phyloP scores from a whole-genome alignment of 148 eudicot species.

The Fagopyrum homotropicum region DNA sequence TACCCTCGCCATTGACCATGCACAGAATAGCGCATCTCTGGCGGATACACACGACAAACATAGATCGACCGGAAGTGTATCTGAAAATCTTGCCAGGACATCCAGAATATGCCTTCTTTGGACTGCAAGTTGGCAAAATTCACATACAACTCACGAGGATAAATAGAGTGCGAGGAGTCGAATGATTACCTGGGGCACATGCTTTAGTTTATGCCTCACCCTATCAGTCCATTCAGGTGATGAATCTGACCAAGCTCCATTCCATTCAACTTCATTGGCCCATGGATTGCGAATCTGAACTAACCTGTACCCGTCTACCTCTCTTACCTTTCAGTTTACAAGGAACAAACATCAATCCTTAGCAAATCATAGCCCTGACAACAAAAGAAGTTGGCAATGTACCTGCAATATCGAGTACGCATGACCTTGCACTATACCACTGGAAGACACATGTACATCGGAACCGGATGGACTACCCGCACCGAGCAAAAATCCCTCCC shows the following conservation, averaged over 20 bases:
- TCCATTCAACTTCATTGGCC: conserved; percentile 99
- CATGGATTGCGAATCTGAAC: conserved; percentile 99
- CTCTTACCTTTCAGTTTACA: conserved; percentile 59
- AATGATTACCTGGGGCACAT: conserved; percentile 69
- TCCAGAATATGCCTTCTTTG: conserved; percentile 98
- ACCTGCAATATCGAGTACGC: conserved; percentile 99
- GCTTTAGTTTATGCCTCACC: conserved; percentile 96
- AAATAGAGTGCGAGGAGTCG: background rate
- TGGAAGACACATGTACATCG: conserved; percentile 92
- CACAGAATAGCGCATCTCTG: conserved; percentile 89
- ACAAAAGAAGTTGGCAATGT: background rate
- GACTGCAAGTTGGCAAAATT: conserved; percentile 39
- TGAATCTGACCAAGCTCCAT: conserved; percentile 98
- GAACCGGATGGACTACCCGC: conserved; percentile 99
- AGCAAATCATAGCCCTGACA: background rate
- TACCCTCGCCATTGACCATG: conserved; percentile 98
- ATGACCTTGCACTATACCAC: conserved; percentile 99
- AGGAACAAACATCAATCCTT: background rate
- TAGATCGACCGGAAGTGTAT: conserved; percentile 96
- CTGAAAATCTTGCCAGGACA: conserved; percentile 99
- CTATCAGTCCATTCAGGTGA: conserved; percentile 98
- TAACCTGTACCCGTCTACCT: conserved; percentile 82
- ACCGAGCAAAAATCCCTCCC: conserved; percentile 92
- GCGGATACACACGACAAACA: conserved; percentile 96
- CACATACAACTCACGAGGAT: background rate